Percentiles rank a stretch among this genome's conserved stretches.
phyloP scores from a whole-genome alignment of 805 yeast species.

The Ogataea dorogensis region DNA sequence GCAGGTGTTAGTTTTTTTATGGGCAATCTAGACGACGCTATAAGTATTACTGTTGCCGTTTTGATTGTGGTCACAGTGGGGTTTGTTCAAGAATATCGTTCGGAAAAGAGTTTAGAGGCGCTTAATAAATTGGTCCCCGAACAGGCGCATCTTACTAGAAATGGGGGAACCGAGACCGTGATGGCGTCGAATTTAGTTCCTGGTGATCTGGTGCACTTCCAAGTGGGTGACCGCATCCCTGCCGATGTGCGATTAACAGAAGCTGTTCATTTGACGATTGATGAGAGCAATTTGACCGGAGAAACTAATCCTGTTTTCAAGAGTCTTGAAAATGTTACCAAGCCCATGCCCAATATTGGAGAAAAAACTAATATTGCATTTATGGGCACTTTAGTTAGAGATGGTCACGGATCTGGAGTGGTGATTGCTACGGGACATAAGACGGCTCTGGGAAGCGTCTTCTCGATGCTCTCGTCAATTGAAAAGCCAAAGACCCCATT shows the following conservation, averaged over 20 bases:
- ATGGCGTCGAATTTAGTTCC: constrained; percentile 89
- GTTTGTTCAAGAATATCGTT: constrained; percentile 93
- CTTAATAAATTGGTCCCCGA: constrained; percentile 92
- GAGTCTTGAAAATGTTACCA: constrained; percentile 42
- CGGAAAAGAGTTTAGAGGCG: constrained; percentile 93
- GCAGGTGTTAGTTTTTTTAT: constrained; percentile 82
- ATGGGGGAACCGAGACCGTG: constrained; percentile 73
- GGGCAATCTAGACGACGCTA: constrained; percentile 96
- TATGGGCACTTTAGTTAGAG: constrained; percentile 97
- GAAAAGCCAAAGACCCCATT: constrained; percentile 98
- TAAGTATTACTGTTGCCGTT: constrained; percentile 91
- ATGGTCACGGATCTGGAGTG: constrained; percentile 92
- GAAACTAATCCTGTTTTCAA: constrained; percentile 88
- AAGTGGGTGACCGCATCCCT: constrained; percentile 94
- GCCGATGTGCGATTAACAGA: constrained; percentile 86
- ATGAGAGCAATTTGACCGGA: constrained; percentile 94
- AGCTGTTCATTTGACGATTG: constrained; percentile 78
- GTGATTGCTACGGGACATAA: constrained; percentile 87
- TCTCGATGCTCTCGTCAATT: constrained; percentile 90
- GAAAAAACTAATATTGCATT: constrained; percentile 80
- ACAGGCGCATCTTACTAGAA: constrained; percentile 88
- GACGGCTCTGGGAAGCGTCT: constrained; percentile 93
- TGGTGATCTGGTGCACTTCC: constrained; percentile 88
- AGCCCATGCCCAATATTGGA: constrained; percentile 34
- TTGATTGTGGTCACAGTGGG: constrained; percentile 95